Evolutionary conservation across 2,329 filamentous ascomycete genomes (phyloP).

Genomic region (Talaromyces albobiverticillius): DNA sequence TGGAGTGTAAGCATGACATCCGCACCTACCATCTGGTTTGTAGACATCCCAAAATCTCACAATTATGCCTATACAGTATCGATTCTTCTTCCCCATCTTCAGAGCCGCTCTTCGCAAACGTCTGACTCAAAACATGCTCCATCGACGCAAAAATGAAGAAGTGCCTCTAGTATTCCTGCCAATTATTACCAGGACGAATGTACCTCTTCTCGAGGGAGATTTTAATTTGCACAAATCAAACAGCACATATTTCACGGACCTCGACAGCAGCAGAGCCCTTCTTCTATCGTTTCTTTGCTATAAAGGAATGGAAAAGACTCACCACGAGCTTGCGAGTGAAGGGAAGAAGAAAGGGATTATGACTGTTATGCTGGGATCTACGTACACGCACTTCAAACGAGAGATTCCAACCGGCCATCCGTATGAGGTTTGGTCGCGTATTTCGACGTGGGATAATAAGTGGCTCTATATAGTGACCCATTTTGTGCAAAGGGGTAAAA

Average conservation of each 20-base stretch:
- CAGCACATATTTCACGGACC: slow-evolving; percentile 55
- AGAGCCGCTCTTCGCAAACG: slow-evolving; percentile 10
- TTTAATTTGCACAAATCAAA: slow-evolving; percentile 42
- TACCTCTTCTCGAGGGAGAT: slow-evolving; percentile 16
- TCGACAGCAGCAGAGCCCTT: slow-evolving; percentile 51
- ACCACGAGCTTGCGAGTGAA: slow-evolving; percentile 5
- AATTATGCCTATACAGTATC: neutral
- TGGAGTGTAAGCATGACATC: slow-evolving; percentile 18
- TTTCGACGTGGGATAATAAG: slow-evolving; percentile 29
- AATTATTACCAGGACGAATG: slow-evolving; percentile 12
- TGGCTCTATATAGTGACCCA: slow-evolving; percentile 30
- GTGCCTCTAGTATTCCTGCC: slow-evolving; percentile 15
- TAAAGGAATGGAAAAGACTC: slow-evolving; percentile 9
- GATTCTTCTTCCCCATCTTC: slow-evolving; percentile 9
- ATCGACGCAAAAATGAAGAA: slow-evolving; percentile 2
- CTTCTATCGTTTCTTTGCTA: slow-evolving; percentile 34
- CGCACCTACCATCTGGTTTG: neutral
- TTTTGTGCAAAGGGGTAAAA: slow-evolving; percentile 19
- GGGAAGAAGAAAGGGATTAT: slow-evolving; percentile 13
- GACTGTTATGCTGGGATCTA: slow-evolving; percentile 19
- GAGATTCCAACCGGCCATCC: slow-evolving; percentile 21
- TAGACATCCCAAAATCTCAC: neutral
- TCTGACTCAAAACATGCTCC: slow-evolving; percentile 1
- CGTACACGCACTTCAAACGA: slow-evolving; percentile 19
- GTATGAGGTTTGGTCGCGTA: slow-evolving; percentile 24